Evolutionary conservation across 352 stramenopile genomes (phyloP).

Genomic region (Thraustotheca clavata): DNA sequence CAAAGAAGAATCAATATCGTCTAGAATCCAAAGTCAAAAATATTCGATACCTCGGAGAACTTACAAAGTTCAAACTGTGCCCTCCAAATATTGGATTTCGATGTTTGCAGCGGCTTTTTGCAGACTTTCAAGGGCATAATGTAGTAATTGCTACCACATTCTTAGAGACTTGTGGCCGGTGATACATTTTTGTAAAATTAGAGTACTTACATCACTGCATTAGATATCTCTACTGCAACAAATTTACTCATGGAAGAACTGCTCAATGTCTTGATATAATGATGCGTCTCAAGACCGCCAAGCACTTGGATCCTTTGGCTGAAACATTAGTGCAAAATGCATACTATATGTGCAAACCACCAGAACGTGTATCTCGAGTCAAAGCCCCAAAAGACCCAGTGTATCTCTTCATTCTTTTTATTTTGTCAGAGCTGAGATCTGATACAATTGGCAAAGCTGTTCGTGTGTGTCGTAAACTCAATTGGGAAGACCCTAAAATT

Average conservation of each 20-base stretch:
- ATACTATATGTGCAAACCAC: conserved; percentile 90
- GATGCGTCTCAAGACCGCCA: conserved; percentile 94
- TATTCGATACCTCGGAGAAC: conserved; percentile 92
- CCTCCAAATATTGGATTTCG: conserved; percentile 91
- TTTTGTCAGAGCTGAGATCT: conserved; percentile 69
- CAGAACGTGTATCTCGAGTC: conserved; percentile 64
- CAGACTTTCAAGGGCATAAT: conserved; percentile 94
- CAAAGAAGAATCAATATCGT: conserved; percentile 91
- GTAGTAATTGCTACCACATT: conserved; percentile 94
- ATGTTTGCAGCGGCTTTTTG: conserved; percentile 90
- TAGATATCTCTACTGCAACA: conserved; percentile 90
- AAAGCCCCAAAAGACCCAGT: conserved; percentile 85
- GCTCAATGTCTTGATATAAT: conserved; percentile 90
- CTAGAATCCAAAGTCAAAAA: conserved; percentile 94
- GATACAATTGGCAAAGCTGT: conserved; percentile 86
- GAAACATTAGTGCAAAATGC: conserved; percentile 89
- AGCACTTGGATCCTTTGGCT: conserved; percentile 78
- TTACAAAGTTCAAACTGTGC: conserved; percentile 96
- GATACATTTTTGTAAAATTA: neutral
- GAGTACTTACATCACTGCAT: neutral
- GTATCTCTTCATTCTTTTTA: conserved; percentile 86
- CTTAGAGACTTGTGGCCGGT: conserved; percentile 92
- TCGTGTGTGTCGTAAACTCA: conserved; percentile 90
- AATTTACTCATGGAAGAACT: conserved; percentile 88
- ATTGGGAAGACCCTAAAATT: conserved; percentile 61